Base-by-base conservation (phyloP, 148 eudicot genomes). In the Bassia scoparia region DNA sequence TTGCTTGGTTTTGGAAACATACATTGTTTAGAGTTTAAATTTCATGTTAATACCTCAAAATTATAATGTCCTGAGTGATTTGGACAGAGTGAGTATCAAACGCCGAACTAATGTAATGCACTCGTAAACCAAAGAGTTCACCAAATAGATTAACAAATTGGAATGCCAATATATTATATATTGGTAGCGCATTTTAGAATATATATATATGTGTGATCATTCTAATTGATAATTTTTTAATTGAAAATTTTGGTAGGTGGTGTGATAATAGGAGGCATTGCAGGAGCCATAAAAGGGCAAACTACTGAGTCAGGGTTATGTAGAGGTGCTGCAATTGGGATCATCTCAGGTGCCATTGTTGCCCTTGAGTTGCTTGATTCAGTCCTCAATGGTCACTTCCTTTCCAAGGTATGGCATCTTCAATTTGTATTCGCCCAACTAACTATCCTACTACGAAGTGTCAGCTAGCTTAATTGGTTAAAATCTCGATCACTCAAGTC, bases 251-350 rank as follows among this genome's bases (percentile, higher is more conserved):
- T 67, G 26, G 74, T 56, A 93, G 98, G 98, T 65, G 98, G 98
- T 61, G 91, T 90, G 41, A 76, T 72, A 30, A 74, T 94, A 30
- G 98, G 98, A 70, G 72, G 81, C 56, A 77, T 94, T 33, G 83
- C 82, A 49, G 98, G 98, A 74, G 92, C 93, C 21, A 82, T 94
- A 74, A 85, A 91, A 87, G 98, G 98, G 46, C 98, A 91, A 72
- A 89, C 97, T 0, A 94, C 98, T 1, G 98, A 91, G 76, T 85
- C 96, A 29, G 98, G 98, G 31, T 70, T 89, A 38, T 67, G 82
- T 18, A 87, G 89, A 49, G 98, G 98, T 53, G 89, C 89, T 5
- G 86, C 78, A 34, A 83, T 89, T 0, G 98, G 98, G 20, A 83
- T 88, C 12, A 64, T 91, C 29, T 75, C 89, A 0, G 98, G 98